Percentiles rank a stretch among this genome's conserved stretches.
Conservation (phyloP, 75 land plant genomes). For the Azolla pinnata region DNA sequence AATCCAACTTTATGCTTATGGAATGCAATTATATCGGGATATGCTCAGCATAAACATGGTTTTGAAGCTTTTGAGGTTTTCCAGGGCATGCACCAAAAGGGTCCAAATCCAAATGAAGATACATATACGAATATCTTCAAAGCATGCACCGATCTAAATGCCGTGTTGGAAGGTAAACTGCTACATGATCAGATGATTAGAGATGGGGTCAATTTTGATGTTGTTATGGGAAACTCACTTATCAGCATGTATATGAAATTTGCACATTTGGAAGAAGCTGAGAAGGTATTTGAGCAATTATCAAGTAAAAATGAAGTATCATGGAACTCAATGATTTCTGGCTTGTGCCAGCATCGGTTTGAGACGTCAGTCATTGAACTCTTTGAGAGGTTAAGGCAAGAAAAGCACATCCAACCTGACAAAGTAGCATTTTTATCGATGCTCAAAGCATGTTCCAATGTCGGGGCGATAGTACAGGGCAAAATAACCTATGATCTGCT, state of each 20-base stretch:
- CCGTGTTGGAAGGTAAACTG: constrained; percentile 7
- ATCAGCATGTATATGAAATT: constrained; percentile 20
- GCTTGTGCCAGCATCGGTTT: background rate
- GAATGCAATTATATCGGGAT: background rate
- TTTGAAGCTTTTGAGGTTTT: background rate
- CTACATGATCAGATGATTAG: constrained; percentile 8
- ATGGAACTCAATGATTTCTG: constrained; percentile 2
- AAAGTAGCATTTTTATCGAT: background rate
- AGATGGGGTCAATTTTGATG: background rate
- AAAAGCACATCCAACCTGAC: background rate
- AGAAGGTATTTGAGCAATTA: constrained; percentile 5
- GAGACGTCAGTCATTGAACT: background rate
- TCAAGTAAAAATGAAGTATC: background rate
- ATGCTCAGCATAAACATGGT: background rate
- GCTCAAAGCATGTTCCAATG: constrained; percentile 9
- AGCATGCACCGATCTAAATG: constrained; percentile 8
- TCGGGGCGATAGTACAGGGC: constrained; percentile 14
- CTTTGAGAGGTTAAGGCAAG: background rate
- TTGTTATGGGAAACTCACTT: background rate
- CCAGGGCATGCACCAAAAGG: background rate
- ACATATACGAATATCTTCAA: background rate
- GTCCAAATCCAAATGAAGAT: background rate
- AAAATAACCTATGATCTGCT: constrained; percentile 6
- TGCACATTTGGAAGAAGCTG: constrained; percentile 19
- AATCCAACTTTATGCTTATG: background rate